A percentile compares a stretch with the other conserved stretches of the same genome.
These are phyloP conservation scores for Durio zibethinus DNA, from an alignment of 345 rosid species.

Conservation along the genomic window DNA sequence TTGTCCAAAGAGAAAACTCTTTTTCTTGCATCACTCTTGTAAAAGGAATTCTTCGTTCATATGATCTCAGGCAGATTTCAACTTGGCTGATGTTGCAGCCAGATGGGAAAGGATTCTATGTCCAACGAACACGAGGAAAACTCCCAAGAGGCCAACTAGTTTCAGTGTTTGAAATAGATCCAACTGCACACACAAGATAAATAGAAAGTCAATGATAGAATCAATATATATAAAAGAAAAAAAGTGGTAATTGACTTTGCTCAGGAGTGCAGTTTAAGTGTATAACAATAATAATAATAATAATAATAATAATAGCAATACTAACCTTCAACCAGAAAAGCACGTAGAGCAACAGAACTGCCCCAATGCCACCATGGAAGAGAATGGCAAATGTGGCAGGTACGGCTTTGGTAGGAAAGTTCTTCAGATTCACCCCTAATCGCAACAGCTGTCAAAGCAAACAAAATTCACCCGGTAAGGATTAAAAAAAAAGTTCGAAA, in stretches of 20 bases:
- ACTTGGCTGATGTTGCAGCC: conserved; percentile 73
- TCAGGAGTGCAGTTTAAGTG: neutral
- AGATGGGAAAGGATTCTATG: conserved; percentile 80
- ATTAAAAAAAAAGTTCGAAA: neutral
- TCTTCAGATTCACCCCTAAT: conserved; percentile 87
- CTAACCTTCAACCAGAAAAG: conserved; percentile 94
- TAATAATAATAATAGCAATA: too few species aligned
- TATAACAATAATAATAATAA: neutral
- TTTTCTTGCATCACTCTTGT: neutral
- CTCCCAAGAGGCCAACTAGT: conserved; percentile 72
- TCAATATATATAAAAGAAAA: neutral
- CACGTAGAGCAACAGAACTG: conserved; percentile 76
- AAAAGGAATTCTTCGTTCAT: neutral
- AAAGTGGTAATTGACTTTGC: neutral
- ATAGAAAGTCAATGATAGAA: neutral
- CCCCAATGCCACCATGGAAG: conserved; percentile 84
- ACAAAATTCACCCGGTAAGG: neutral
- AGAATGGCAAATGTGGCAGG: conserved; percentile 67
- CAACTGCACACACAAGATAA: conserved; percentile 42
- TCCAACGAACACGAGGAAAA: conserved; percentile 76
- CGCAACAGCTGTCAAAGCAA: conserved; percentile 47
- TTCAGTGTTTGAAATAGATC: conserved; percentile 91
- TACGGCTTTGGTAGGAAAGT: conserved; percentile 62
- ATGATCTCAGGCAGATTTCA: conserved; percentile 61
- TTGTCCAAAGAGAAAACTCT: neutral